Percentiles rank a stretch among this genome's conserved stretches.
Conservation (phyloP, 2,329 filamentous ascomycete genomes). For the Rhytidhysteron rufulum region DNA sequence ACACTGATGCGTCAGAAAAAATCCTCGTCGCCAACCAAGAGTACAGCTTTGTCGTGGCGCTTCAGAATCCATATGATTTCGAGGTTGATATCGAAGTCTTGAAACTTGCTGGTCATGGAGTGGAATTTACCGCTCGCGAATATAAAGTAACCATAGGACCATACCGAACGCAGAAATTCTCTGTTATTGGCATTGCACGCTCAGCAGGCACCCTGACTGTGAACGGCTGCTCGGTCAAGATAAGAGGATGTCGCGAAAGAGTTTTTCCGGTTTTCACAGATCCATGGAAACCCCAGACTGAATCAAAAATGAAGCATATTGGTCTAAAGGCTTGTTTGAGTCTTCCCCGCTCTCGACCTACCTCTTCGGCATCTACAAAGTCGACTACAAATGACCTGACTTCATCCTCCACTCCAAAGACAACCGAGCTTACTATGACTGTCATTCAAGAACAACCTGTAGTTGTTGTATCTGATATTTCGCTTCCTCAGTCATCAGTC, state of each 20-base stretch:
- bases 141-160: constrained; percentile 70
- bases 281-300: constrained; percentile 67
- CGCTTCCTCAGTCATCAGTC: constrained; percentile 75
- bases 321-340: constrained; percentile 50
- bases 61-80: constrained; percentile 94
- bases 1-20: constrained; percentile 54
- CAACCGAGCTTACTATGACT: constrained; percentile 56
- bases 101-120: constrained; percentile 68
- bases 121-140: constrained; percentile 63
- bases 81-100: constrained; percentile 86
- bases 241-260: constrained; percentile 76
- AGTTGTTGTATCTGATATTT: constrained; percentile 70
- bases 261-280: constrained; percentile 79
- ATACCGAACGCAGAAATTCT: constrained; percentile 75
- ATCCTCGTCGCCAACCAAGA: constrained; percentile 76
- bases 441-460: constrained; percentile 79
- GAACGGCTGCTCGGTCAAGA: constrained; percentile 72
- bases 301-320: constrained; percentile 72
- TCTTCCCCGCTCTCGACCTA: constrained; percentile 48
- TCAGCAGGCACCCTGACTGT: constrained; percentile 67
- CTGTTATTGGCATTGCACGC: constrained; percentile 65
- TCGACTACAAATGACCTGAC: constrained; percentile 14
- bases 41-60: constrained; percentile 72
- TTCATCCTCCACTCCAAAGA: constrained; percentile 24
- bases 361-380: constrained; percentile 24